Conservation (phyloP, 2,329 filamentous ascomycete species). For the Exophiala dermatitidis region DNA sequence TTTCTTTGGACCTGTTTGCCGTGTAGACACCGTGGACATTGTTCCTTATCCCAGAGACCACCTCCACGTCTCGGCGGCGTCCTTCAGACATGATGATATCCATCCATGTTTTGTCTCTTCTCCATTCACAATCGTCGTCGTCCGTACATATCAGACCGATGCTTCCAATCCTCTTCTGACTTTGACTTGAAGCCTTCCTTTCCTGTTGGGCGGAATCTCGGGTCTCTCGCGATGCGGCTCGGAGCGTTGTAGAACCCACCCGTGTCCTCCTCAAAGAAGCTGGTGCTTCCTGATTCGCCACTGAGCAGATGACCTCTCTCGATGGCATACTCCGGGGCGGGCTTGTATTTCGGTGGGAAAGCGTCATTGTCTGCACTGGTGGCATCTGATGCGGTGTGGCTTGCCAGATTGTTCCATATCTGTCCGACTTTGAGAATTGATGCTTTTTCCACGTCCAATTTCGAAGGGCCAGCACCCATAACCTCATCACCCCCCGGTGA, state of each 20-base stretch:
- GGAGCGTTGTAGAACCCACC: conserved; percentile 22
- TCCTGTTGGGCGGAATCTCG: conserved; percentile 23
- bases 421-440: conserved; percentile 19
- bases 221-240: conserved; percentile 24
- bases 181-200: conserved; percentile 20
- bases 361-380: neutral
- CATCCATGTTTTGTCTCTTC: neutral
- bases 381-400: conserved; percentile 2
- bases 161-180: conserved; percentile 21
- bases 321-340: conserved; percentile 22
- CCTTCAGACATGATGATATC: neutral
- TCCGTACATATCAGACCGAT: conserved; percentile 17
- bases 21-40: no score
- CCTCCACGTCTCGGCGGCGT: neutral
- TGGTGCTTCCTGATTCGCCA: conserved; percentile 11
- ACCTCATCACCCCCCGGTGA: neutral
- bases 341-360: conserved; percentile 17
- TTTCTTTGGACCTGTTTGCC: no score
- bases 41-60: no score
- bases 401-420: conserved; percentile 18
- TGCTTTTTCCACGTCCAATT: conserved; percentile 13
- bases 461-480: neutral
- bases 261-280: conserved; percentile 24
- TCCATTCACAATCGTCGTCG: conserved; percentile 16
- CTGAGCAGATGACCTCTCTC: conserved; percentile 15